Evolutionary conservation across 1,284 basidiomycete species (phyloP), one percentile per base, ranked within the genome.

Genomic region (Neotropicomus parvogracilis): DNA sequence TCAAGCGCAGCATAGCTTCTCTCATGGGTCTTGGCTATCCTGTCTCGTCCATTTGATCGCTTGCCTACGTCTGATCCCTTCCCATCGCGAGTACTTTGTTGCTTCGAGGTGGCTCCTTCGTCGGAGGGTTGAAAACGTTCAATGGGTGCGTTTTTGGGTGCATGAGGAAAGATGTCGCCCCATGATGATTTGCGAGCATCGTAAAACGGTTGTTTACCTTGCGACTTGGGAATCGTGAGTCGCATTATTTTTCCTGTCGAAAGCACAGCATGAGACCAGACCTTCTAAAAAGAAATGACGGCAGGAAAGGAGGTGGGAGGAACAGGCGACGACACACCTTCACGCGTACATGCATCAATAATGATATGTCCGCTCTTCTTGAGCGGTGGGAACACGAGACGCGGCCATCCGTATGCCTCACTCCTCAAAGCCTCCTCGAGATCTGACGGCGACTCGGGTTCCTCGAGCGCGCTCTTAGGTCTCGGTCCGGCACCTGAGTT

Each of bases 131-230:
- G 74, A 52, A 74, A 70, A 2, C 87, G 83, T 58, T 83, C 77
- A 49, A 87, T 79, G 0, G 85, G 79, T 16, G 73, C 65, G 60
- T 86, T 87, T 65, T 90, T 91, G 4, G 88, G 78, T 16, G 74
- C 69, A 65, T 98, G 94, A 4, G 97, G 95, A 70, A 97, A 98
- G 11, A 92, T 75, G 65, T 99, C 97, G 11, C 97, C 97, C 93
- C 95, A 97, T 17, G 70, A 73, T 0, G 88, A 82, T 70, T 98
- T 98, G 38, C 95, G 83, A 1, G 95, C 94, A 65, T 99, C 97
- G 61, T 98, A 94, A 64, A 86, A 99, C 0, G 83, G 79, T 63
- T 98, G 95, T 65, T 92, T 95, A 8, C 95, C 95, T 67, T 94
- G 90, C 1, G 92, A 94, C 60, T 85, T 91, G 2, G 95, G 86